Evolutionary conservation across 306 rosid species (phyloP), one percentile per base, ranked within the genome.

Genomic region (Lathyrus oleraceus): DNA sequence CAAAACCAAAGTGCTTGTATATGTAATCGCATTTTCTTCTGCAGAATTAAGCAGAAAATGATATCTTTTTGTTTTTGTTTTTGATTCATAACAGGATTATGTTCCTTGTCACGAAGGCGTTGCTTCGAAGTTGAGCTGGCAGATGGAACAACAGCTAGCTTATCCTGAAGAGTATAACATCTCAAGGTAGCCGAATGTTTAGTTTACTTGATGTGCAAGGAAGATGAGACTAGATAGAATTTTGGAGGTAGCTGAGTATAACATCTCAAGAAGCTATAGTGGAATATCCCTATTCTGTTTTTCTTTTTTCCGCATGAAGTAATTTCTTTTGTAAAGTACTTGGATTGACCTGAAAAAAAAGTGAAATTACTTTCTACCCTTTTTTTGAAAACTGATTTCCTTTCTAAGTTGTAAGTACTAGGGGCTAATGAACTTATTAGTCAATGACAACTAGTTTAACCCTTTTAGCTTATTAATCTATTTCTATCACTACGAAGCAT

Each of bases 51-150:
- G 25, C 60, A 42, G 8, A 19, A 58, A 61, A 58, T 62, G 35
- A 62, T 58, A 32, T 32, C n/a, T 16, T 5, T 9, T 0, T 47
- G 17, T 21, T 12, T 40, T 23, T 25, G 8, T 17, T 76, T 76
- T 65, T 44, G 42, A 65, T 59, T 73, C 44, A n/a, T 73, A 19
- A 6, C 79, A 95, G 99, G 99, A 91, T 7, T 95, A 95, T 10
- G 92, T 87, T 67, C 97, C 97, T 3, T 87, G 97, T 67, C 99
- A 87, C 51, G 97, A 95, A 81, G 78, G 97, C 65, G 99, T 82
- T 77, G 96, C 97, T 81, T 81, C 97, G 68, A 89, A 89, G 87
- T 81, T 87, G 71, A 88, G 80, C 70, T 91, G 99, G 99, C 91
- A 89, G 82, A 83, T 84, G 76, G 97, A 85, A 77, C 82, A 91